These are phyloP conservation scores for Metschnikowia lochheadii DNA, from an alignment of 805 yeast species.

Conservation along the genomic window DNA sequence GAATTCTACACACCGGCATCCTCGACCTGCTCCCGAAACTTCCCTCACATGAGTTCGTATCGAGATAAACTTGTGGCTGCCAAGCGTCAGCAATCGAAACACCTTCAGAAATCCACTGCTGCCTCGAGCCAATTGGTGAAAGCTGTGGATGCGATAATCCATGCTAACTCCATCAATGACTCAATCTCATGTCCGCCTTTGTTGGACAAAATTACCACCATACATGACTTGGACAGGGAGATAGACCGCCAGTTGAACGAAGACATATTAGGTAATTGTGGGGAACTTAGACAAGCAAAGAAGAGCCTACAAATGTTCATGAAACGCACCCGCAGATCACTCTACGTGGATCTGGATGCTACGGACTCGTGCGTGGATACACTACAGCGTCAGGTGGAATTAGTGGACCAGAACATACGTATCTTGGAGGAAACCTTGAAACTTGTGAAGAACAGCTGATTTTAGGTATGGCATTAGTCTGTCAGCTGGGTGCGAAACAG, in stretches of 20 bases:
- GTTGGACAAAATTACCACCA: slow-evolving; percentile 37
- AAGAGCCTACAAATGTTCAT: slow-evolving; percentile 8
- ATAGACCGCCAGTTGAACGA: slow-evolving; percentile 34
- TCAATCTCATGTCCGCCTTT: slow-evolving; percentile 13
- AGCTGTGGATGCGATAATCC: slow-evolving; percentile 22
- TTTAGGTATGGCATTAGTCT: background rate
- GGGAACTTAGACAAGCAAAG: slow-evolving; percentile 14
- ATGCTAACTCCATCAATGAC: slow-evolving; percentile 23
- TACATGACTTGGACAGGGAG: slow-evolving; percentile 35
- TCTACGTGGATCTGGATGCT: slow-evolving; percentile 9
- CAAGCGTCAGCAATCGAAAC: slow-evolving; percentile 29
- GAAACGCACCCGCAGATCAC: slow-evolving; percentile 7
- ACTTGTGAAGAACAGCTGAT: slow-evolving; percentile 12
- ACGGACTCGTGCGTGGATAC: slow-evolving; percentile 12
- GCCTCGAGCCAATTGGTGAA: slow-evolving; percentile 25
- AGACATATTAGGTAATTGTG: slow-evolving; percentile 25
- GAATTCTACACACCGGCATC: no score
- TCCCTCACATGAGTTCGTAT: background rate
- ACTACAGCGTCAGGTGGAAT: slow-evolving; percentile 50
- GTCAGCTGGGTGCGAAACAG: background rate
- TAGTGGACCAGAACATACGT: slow-evolving; percentile 66
- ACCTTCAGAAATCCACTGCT: slow-evolving; percentile 24
- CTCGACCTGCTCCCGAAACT: no score
- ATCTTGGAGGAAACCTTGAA: slow-evolving; percentile 57
- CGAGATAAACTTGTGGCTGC: slow-evolving; percentile 28